Percentiles rank a stretch among this genome's conserved stretches.
These are phyloP conservation scores for Orbilia ellipsospora DNA, from an alignment of 2,329 filamentous ascomycete genomes.

Conservation along the genomic window DNA sequence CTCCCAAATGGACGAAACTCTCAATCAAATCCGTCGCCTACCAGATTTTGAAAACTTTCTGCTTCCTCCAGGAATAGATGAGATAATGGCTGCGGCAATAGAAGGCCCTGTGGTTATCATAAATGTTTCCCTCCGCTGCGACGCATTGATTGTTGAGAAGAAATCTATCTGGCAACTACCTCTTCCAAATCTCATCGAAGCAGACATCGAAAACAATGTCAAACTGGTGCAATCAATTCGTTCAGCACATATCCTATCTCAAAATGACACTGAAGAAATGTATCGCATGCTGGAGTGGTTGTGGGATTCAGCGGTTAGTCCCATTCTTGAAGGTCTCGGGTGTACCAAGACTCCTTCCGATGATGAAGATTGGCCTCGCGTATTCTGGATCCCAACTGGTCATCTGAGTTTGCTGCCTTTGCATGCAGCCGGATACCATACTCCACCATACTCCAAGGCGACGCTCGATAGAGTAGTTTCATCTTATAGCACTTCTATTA, in stretches of 20 bases:
- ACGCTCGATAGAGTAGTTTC: conserved; percentile 62
- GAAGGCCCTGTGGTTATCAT: conserved; percentile 60
- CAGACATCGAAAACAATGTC: not conserved
- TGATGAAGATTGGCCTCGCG: conserved; percentile 51
- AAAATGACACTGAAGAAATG: conserved; percentile 42
- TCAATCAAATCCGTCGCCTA: conserved; percentile 52
- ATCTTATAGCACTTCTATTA: conserved; percentile 62
- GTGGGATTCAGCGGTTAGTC: conserved; percentile 59
- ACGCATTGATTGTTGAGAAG: conserved; percentile 21
- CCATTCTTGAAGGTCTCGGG: conserved; percentile 59
- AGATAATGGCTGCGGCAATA: conserved; percentile 56
- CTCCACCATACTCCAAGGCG: conserved; percentile 52
- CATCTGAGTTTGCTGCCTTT: conserved; percentile 60
- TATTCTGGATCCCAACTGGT: conserved; percentile 62
- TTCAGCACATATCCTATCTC: conserved; percentile 14
- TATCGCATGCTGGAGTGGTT: conserved; percentile 59
- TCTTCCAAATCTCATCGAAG: no score
- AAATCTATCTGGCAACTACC: not conserved
- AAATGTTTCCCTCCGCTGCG: conserved; percentile 58
- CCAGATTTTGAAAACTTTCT: conserved; percentile 60
- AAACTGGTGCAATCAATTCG: conserved; percentile 19
- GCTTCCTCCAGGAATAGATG: conserved; percentile 47
- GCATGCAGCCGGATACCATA: conserved; percentile 61
- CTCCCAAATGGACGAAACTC: not conserved
- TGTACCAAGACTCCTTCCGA: conserved; percentile 29